Evolutionary conservation across 768 basidiomycete species (phyloP), one percentile per base, ranked within the genome.

Genomic region (Amanita polypyramis): DNA sequence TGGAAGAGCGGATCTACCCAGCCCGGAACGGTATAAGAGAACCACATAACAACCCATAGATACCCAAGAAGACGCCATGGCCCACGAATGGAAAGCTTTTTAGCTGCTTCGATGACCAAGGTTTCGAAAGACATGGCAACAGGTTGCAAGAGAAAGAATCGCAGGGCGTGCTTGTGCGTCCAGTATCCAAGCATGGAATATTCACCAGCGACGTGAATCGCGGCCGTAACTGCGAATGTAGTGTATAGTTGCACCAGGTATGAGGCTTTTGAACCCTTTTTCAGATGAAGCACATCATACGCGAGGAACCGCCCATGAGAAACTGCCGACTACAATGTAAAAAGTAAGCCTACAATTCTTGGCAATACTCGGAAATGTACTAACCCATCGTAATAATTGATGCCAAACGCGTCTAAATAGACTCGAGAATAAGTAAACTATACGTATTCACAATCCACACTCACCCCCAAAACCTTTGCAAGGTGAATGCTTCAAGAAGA

Each of bases 121-220:
- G 61, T 64, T 52, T 72, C 70, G 23, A 62, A 36, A 10, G 62
- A 64, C 30, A 73, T 69, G 1, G 53, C 67, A 4, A 60, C 40
- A 5, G 66, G 65, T 43, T 66, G 65, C 3, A 47, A 41, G 15
- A 62, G 23, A 48, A 65, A 68, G 54, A 65, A 66, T 9, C 45
- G 34, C 38, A 58, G 15, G 9, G 55, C 49, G 1, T 55, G 38
- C 10, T 51, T 30, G 34, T 50, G 43, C 33, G 52, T 37, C 42
- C 17, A 44, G 11, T 33, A 34, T 19, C 51, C 43, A 19, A 60
- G 36, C 27, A 64, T 47, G 61, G 66, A 63, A 50, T 58, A 58
- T 30, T 68, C 68, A 9, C 63, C 65, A 1, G 57, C 56, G 29
- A 56, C 47, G 40, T 70, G 68, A 41, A 64, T 57, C 23, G 61